Evolutionary conservation across 1,284 basidiomycete genomes (phyloP), one percentile per base, ranked within the genome.

Genomic region (Trichosporon faecale): DNA sequence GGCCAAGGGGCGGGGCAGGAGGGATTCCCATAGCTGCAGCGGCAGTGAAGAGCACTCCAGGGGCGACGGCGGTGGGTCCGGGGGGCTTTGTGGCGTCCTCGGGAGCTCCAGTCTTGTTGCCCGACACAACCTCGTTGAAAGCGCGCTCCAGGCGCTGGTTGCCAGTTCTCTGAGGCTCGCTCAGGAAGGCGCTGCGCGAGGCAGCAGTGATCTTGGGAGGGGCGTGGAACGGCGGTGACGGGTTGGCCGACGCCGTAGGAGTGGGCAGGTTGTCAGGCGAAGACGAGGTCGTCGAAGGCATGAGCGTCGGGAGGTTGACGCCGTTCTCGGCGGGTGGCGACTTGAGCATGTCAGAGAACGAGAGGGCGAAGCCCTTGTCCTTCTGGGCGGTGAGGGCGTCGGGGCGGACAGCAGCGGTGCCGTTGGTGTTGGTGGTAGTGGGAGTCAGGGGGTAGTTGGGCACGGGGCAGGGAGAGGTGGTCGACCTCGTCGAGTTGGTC

Each of bases 71-170:
- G 0, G 74, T 79, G 0, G 79, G 81, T 5, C 69, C 68, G 0
- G 68, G 66, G 60, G 23, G 73, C 69, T 67, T 75, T 64, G 73
- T 63, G 1, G 75, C 35, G 57, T 74, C 72, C 49, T 74, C 73
- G 40, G 76, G 79, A 18, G 76, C 33, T 74, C 46, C 84, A 79
- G 6, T 82, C 78, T 66, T 79, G 68, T 66, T 79, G 67, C 72
- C 80, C 6, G 85, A 83, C 12, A 80, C 78, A 57, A 78, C 79
- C 68, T 80, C 79, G 73, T 82, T 82, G 76, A 82, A 82, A 0
- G 79, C 81, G 31, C 80, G 66, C 57, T 82, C 80, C 68, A 81
- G 79, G 18, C 78, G 74, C 25, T 76, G 76, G 61, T 78, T 76
- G 44, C 78, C 75, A 1, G 64, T 60, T 37, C 70, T 73, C 49